phyloP scores from a whole-genome alignment of 78 protist genomes.

The Pigoraptor vietnamica region DNA sequence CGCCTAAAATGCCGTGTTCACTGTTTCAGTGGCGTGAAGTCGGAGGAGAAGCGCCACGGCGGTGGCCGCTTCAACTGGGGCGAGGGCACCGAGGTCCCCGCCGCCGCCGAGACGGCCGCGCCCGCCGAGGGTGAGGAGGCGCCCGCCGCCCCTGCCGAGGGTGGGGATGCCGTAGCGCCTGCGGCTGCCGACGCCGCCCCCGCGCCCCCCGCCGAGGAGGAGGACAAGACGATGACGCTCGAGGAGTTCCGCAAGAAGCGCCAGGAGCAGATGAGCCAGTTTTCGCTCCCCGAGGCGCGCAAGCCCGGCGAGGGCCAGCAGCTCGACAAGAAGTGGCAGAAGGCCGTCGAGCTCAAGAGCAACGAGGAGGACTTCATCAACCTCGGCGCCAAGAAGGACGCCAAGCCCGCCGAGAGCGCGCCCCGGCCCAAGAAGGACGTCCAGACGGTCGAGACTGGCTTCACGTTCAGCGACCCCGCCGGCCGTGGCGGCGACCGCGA shows the following conservation, averaged over 20 bases:
- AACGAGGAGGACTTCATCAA: neutral
- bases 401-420: neutral
- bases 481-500: neutral
- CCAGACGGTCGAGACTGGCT: neutral
- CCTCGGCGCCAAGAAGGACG: neutral
- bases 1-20: no score
- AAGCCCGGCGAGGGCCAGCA: neutral
- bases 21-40: neutral
- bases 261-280: neutral
- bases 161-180: neutral
- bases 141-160: neutral
- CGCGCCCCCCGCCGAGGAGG: neutral
- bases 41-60: slow-evolving; percentile 1
- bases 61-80: neutral
- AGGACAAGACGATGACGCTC: neutral
- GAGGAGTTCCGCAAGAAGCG: neutral
- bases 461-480: neutral
- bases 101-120: neutral
- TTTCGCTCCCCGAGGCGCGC: neutral
- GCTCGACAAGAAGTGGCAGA: neutral
- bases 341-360: neutral
- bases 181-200: neutral
- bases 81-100: neutral
- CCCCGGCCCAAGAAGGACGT: neutral
- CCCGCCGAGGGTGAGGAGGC: neutral